Base-by-base conservation (phyloP, 805 yeast genomes). In the Dipodascus geniculatus region DNA sequence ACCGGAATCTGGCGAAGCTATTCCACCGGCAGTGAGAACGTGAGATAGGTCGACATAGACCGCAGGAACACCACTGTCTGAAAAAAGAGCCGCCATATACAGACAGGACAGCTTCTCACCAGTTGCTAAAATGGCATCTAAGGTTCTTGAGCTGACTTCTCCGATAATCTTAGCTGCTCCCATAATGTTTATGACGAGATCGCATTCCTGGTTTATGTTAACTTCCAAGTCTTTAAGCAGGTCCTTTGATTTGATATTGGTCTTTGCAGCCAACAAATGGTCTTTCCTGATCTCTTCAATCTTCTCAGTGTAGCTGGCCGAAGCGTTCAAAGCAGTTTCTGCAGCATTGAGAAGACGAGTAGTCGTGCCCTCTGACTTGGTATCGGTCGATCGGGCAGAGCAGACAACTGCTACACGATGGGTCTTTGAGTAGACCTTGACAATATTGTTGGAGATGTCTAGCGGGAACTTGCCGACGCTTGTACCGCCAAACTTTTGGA, bases 401-500 rank as follows among this genome's bases (percentile, higher is more conserved):
- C 99, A 93, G 2, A 93, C 99, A 22, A 91, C 95, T 1, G 95
- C 97, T 16, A 90, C 96, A 53, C 83, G 76, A 49, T 71, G 70
- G 42, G 76, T 70, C 48, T 65, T 53, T 35, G 81, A 72, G 65
- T 81, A 87, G 22, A 74, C 79, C 63, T 59, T 57, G 50, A 93
- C 86, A 50, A 93, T 88, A 59, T 88, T 87, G 56, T 85, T 85
- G 23, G 88, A 89, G 53, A 93, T 93, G 59, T 83, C 78, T 51
- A 77, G 81, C 8, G 96, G 87, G 68, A 93, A 90, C 67, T 93
- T 93, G 22, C 99, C 99, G 31, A 93, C 96, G 49, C 93, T 83
- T 16, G 99, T 93, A 53, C 99, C 99, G 50, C 99, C 99, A 64
- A 87, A 93, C 69, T 93, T 93, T 68, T 93, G 99, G 3, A 93